Evolutionary conservation across 441 rosid genomes (phyloP).

Genomic region (Populus hybrid): DNA sequence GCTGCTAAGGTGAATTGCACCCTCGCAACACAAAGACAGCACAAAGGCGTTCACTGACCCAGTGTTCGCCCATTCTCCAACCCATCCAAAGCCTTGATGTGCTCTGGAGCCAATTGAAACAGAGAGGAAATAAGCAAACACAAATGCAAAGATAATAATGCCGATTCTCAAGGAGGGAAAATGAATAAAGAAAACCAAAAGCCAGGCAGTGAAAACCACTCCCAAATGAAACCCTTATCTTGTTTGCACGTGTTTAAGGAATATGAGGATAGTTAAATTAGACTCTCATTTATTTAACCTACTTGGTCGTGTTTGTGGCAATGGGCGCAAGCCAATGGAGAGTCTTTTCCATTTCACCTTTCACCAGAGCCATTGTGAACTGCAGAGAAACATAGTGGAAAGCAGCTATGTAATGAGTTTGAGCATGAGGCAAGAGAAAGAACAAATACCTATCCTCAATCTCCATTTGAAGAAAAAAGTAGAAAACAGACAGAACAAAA

Average conservation of each 20-base stretch:
- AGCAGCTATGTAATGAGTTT: neutral
- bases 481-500: neutral
- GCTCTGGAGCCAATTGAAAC: constrained; percentile 48
- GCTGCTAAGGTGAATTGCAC: neutral
- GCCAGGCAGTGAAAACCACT: neutral
- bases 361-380: constrained; percentile 59
- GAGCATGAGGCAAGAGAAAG: neutral
- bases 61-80: constrained; percentile 96
- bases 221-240: neutral
- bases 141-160: neutral
- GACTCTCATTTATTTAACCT: constrained; percentile 15
- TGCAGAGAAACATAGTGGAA: constrained; percentile 35
- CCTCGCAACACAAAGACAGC: neutral
- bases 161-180: neutral
- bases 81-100: constrained; percentile 98
- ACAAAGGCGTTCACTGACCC: constrained; percentile 45
- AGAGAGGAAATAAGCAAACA: constrained; percentile 2
- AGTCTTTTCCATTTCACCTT: constrained; percentile 83
- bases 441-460: constrained; percentile 7
- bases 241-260: neutral
- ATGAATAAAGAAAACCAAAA: neutral
- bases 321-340: constrained; percentile 81
- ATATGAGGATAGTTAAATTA: neutral
- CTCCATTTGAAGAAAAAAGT: neutral
- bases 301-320: constrained; percentile 82